These are phyloP conservation scores for Dioszegia crocea DNA, from an alignment of 768 basidiomycete species.

Conservation along the genomic window DNA sequence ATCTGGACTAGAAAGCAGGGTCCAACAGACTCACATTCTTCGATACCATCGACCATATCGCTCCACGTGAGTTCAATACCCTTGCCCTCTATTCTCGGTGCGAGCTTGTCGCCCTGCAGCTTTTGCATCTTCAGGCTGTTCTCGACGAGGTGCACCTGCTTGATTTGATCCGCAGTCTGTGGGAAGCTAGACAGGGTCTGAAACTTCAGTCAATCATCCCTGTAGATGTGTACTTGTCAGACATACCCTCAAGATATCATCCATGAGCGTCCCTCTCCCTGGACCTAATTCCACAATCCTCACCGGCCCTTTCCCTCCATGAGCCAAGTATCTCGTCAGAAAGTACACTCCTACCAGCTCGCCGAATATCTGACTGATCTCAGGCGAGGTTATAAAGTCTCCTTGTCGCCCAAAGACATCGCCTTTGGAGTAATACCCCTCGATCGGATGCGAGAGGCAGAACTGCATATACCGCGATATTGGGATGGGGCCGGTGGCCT, in stretches of 20 bases:
- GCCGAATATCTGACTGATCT: conserved; percentile 93
- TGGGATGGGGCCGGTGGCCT: conserved; percentile 86
- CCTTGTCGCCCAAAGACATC: conserved; percentile 79
- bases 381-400: conserved; percentile 94
- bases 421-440: conserved; percentile 83
- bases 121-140: conserved; percentile 65
- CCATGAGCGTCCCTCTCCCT: conserved; percentile 85
- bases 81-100: conserved; percentile 17
- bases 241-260: conserved; percentile 76
- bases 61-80: conserved; percentile 61
- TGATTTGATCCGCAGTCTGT: conserved; percentile 41
- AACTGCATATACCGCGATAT: conserved; percentile 87
- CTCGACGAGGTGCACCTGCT: conserved; percentile 72
- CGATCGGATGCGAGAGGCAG: conserved; percentile 79
- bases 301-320: conserved; percentile 56
- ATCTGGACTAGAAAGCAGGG: background rate
- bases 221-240: background rate
- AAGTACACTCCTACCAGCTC: conserved; percentile 90
- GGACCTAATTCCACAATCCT: conserved; percentile 89
- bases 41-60: conserved; percentile 66
- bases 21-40: conserved; percentile 45
- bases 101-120: conserved; percentile 60
- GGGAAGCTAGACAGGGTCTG: conserved; percentile 41
- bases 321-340: conserved; percentile 65
- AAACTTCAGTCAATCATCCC: conserved; percentile 8